phyloP scores from a whole-genome alignment of 1,139 yeast genomes.

The Kodamaea sp. region DNA sequence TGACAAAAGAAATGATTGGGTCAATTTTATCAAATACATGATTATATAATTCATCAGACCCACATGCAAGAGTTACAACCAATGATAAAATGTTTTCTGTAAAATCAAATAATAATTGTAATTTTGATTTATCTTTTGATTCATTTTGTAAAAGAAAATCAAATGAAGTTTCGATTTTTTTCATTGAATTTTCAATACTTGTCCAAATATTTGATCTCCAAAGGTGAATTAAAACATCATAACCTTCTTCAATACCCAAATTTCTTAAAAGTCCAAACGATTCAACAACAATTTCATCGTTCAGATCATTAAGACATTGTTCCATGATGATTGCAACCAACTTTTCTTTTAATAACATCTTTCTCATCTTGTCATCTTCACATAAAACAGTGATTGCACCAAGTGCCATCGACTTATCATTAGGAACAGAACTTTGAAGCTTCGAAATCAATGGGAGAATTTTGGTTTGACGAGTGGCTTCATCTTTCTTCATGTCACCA shows the following conservation, averaged over 20 bases:
- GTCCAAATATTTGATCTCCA: conserved; percentile 81
- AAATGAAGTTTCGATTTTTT: conserved; percentile 48
- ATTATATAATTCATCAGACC: conserved; percentile 58
- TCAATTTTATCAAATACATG: conserved; percentile 45
- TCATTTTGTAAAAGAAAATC: conserved; percentile 32
- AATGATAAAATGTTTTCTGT: conserved; percentile 74
- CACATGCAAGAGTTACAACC: conserved; percentile 61
- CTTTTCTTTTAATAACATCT: conserved; percentile 63
- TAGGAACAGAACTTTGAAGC: conserved; percentile 57
- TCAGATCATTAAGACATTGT: conserved; percentile 60
- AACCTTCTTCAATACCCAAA: conserved; percentile 83
- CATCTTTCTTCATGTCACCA: conserved; percentile 40
- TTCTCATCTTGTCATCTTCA: conserved; percentile 65
- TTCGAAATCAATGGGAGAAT: conserved; percentile 67
- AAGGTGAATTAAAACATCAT: conserved; percentile 67
- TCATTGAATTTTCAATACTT: conserved; percentile 47
- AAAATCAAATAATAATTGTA: conserved; percentile 55
- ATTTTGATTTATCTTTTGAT: conserved; percentile 38
- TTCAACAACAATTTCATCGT: conserved; percentile 74
- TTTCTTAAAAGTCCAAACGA: conserved; percentile 79
- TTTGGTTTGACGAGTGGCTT: conserved; percentile 49
- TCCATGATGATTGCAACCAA: conserved; percentile 62
- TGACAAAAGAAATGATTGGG: conserved; percentile 41
- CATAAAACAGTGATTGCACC: conserved; percentile 68
- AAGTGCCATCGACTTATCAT: conserved; percentile 76